Base-by-base conservation (phyloP, 768 basidiomycete species). In the Wakefieldia striispora region DNA sequence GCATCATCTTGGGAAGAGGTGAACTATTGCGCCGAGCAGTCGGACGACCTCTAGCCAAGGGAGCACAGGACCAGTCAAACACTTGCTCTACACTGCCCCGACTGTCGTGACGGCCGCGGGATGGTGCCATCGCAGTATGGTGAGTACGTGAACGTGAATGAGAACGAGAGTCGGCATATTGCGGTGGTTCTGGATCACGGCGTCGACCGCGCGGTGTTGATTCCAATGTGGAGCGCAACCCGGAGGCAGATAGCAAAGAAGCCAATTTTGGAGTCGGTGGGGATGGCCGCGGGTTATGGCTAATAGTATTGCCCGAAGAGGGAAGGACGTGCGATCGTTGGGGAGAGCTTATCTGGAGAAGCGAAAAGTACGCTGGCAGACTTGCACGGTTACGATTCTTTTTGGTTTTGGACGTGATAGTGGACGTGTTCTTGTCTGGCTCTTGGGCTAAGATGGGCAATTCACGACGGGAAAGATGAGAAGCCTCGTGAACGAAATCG, bases 331-430 rank as follows among this genome's bases (percentile, higher is more conserved):
- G 76, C 47, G 56, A 60, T 70, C 45, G 80, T 73, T 39, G 71
- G 50, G 58, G 67, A 42, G 74, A 75, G 55, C 68, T 70, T 56
- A 82, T 71, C 62, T 82, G 79, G 34, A 90, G 75, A 50, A 88
- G 74, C 40, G 85, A 87, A 65, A 90, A 90, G 67, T 82, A 87
- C 17, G 84, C 79, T 19, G 87, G 87, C 24, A 90, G 77, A 63
- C 82, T 85, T 39, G 82, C 81, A 64, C 87, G 84, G 65, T 82
- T 86, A 59, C 80, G 82, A 58, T 68, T 73, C 50, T 73, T 75
- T 69, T 73, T 80, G 48, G 73, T 71, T 76, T 54, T 71, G 53
- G 58, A 66, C 14, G 67, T 65, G 53, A 70, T 55, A 36, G 66
- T 64, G 16, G 60, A 60, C 29, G 49, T 61, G 55, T 65, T 50